Conservation (phyloP, 2,329 filamentous ascomycete species). For the Exophiala viscosa region DNA sequence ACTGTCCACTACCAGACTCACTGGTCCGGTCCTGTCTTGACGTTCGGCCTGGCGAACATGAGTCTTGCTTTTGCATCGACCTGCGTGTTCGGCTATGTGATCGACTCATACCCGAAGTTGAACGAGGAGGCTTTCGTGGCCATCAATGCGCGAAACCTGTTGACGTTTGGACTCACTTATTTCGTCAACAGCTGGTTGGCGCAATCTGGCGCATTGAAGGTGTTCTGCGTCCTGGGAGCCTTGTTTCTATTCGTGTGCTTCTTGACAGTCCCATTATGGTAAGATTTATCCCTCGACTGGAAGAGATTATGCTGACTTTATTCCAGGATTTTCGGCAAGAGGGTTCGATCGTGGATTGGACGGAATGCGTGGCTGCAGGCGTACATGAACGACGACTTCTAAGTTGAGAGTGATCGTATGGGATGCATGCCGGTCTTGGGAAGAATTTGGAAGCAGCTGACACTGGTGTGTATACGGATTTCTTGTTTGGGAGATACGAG, state of each 20-base stretch:
- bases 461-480: too few species aligned
- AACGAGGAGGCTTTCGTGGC: constrained; percentile 52
- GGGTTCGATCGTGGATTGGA: constrained; percentile 42
- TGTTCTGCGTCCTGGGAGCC: constrained; percentile 42
- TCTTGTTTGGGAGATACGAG: too few species aligned
- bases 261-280: constrained; percentile 48
- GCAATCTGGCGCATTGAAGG: constrained; percentile 36
- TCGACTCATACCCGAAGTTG: constrained; percentile 47
- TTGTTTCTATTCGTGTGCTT: constrained; percentile 45
- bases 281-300: neutral
- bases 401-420: neutral
- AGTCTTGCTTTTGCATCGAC: constrained; percentile 46
- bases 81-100: constrained; percentile 51
- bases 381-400: constrained; percentile 24
- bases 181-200: constrained; percentile 42
- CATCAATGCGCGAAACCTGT: constrained; percentile 47
- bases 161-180: constrained; percentile 40
- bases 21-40: constrained; percentile 48
- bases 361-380: constrained; percentile 34
- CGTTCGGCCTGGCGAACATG: constrained; percentile 50
- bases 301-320: constrained; percentile 6
- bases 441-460: too few species aligned
- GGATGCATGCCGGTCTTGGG: too few species aligned
- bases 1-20: constrained; percentile 35
- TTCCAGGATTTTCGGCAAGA: constrained; percentile 46